Evolutionary conservation across 208 protist genomes (phyloP), one percentile per base, ranked within the genome.

Genomic region (Trypanosomatidae sp.): DNA sequence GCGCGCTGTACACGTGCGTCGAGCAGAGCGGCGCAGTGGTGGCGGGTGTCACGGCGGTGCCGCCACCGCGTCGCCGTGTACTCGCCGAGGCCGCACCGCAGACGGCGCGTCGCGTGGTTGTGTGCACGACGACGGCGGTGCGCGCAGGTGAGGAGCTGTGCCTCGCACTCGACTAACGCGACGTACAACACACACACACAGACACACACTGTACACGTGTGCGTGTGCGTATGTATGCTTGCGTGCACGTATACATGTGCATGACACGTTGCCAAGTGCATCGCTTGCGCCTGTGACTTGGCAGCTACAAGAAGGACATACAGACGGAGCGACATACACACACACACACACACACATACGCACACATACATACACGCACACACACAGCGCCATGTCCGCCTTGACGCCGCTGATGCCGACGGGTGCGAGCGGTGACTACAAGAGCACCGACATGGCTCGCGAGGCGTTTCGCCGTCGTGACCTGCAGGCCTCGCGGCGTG

Each of bases 1-100:
- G 79, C 54, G 28, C 60, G 3, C 44, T 92, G 19, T 63, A 76
- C 30, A 92, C 84, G 0, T 92, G 84, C 42, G 61, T 66, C 19
- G 64, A 84, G 48, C 66, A 78, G 3, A 66, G 80, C 24, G 88
- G 86, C 56, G 6, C 87, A n/a, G 79, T 71, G 1, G 20, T 72
- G 3, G 42, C 53, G 6, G 84, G 57, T 25, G 62, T 75, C 11
- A 64, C 75, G 5, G 72, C 71, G 20, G 56, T 84, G 4, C 40
- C 86, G 7, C 37, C 82, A 22, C n/a, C n/a, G n/a, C n/a, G n/a
- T n/a, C n/a, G n/a, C n/a, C n/a, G n/a, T n/a, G n/a, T n/a, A n/a
- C n/a, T n/a, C n/a, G n/a, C n/a, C n/a, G 75, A 85, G 38, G 66
- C 67, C 2, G 56, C 49, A 0, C 72, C 71, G 2, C 43, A 83